Conservation (phyloP, 192 early-diverging fungal species). For the Linnemannia elongata region DNA sequence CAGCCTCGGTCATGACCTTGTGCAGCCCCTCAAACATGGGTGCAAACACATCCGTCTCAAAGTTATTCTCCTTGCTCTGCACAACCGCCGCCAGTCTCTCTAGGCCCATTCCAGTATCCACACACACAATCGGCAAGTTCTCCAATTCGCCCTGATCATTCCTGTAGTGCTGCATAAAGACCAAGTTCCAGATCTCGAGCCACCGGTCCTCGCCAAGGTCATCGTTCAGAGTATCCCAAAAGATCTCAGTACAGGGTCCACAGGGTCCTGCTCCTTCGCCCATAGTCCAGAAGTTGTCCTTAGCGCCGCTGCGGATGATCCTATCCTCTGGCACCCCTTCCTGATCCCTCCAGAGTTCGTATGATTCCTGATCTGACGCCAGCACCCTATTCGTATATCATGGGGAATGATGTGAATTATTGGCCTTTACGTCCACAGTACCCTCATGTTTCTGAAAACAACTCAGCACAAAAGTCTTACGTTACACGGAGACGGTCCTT, state of each 20-base stretch:
- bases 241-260: constrained; percentile 74
- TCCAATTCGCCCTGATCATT: constrained; percentile 60
- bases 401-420: not conserved
- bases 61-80: constrained; percentile 66
- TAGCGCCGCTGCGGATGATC: constrained; percentile 62
- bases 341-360: constrained; percentile 67
- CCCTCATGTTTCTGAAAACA: no score
- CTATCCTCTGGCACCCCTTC: constrained; percentile 64
- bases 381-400: constrained; percentile 50
- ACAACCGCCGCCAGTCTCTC: constrained; percentile 67
- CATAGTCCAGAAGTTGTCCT: constrained; percentile 78
- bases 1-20: constrained; percentile 45
- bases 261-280: constrained; percentile 74
- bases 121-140: constrained; percentile 64
- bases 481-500: constrained; percentile 67
- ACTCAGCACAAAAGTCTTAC: constrained; percentile 42
- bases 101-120: constrained; percentile 76
- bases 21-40: constrained; percentile 59
- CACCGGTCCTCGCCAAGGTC: constrained; percentile 61
- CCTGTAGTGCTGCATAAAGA: constrained; percentile 71
- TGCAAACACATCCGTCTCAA: constrained; percentile 67
- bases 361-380: constrained; percentile 67
- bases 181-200: constrained; percentile 77
- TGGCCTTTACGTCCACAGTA: not conserved
- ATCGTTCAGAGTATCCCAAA: constrained; percentile 69